A percentile compares a stretch with the other conserved stretches of the same genome.
Conservation (phyloP, 306 rosid genomes). For the Cucurbita ficifolia region DNA sequence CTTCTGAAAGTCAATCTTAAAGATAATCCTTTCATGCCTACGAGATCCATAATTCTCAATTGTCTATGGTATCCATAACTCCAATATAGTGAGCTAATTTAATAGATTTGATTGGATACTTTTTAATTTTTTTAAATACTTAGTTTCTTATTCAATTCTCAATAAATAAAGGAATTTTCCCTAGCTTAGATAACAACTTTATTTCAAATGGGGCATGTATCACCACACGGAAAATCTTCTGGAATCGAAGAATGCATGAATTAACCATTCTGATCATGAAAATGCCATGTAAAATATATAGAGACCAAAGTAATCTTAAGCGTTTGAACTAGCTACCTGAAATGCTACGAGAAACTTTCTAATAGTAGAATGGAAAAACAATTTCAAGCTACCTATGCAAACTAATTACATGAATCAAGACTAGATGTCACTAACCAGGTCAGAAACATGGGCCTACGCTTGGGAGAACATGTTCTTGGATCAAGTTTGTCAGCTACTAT, state of each 20-base stretch:
- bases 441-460: conserved; percentile 75
- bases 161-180: not conserved
- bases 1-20: not conserved
- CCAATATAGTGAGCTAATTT: not conserved
- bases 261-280: not conserved
- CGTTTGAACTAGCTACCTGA: not conserved
- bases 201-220: not conserved
- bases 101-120: not conserved
- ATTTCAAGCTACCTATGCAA: conserved; percentile 24
- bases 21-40: not conserved
- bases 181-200: not conserved
- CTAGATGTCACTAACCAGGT: conserved; percentile 90
- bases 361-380: not conserved
- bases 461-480: conserved; percentile 77
- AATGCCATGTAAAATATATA: not conserved
- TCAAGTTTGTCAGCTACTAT: conserved; percentile 83
- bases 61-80: not conserved
- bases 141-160: not conserved
- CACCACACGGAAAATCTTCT: not conserved
- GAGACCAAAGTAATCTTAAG: not conserved
- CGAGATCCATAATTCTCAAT: not conserved
- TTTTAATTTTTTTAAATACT: not conserved
- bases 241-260: not conserved
- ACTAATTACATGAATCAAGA: conserved; percentile 54
- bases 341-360: conserved; percentile 8